Conservation (phyloP, 768 basidiomycete genomes). For the Boletus rubropictus region DNA sequence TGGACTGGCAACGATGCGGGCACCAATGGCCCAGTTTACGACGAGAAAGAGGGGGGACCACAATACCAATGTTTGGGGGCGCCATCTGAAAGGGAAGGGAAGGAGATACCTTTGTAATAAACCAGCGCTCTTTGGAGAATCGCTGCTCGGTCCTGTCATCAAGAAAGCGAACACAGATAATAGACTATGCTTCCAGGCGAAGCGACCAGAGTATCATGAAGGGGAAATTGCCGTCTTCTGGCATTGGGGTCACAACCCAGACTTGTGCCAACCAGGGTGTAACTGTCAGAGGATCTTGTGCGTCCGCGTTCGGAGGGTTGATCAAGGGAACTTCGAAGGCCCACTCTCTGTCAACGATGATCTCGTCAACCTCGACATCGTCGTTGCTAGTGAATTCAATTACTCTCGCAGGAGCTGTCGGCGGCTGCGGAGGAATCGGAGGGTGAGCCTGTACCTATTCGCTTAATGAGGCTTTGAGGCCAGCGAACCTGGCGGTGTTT, state of each 20-base stretch:
- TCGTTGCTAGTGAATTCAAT: constrained; percentile 29
- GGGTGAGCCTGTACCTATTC: constrained; percentile 52
- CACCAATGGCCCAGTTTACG: constrained; percentile 63
- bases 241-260: constrained; percentile 31
- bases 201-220: constrained; percentile 36
- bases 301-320: constrained; percentile 48
- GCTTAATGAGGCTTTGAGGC: constrained; percentile 42
- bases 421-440: constrained; percentile 50
- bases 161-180: constrained; percentile 48
- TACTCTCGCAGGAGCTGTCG: constrained; percentile 42
- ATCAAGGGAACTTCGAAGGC: constrained; percentile 47
- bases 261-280: constrained; percentile 30
- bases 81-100: not conserved
- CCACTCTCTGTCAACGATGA: constrained; percentile 68
- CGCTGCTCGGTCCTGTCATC: constrained; percentile 51
- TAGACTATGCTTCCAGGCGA: constrained; percentile 57
- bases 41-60: constrained; percentile 63
- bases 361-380: constrained; percentile 53
- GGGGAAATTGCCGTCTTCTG: constrained; percentile 34
- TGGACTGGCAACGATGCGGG: constrained; percentile 44
- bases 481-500: constrained; percentile 37
- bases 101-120: constrained; percentile 46
- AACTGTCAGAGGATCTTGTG: constrained; percentile 47
- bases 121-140: constrained; percentile 66
- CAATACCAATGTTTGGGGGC: constrained; percentile 44